Conservation (phyloP, 75 land plant genomes). For the Selaginella tamariscina region DNA sequence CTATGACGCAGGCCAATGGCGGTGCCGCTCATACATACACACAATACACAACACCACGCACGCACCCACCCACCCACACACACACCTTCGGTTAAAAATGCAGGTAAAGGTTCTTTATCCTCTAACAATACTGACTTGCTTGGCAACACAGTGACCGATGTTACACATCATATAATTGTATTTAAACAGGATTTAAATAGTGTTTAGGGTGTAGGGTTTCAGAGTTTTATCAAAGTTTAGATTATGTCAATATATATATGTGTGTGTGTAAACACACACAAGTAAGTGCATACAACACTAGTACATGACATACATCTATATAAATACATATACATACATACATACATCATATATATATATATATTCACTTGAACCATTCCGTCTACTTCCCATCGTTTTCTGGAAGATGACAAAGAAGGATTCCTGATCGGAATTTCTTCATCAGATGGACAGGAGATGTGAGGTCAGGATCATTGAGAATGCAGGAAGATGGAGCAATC, state of each 20-base stretch:
- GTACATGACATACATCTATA: no score
- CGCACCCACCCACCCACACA: no score
- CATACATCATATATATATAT: no score
- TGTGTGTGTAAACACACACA: no score
- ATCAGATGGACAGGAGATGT: neutral
- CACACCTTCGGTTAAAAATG: conserved; percentile 15
- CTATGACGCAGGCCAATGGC: neutral
- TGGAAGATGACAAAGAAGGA: neutral
- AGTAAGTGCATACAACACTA: no score
- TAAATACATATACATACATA: no score
- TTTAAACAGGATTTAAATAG: no score
- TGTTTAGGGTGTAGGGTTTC: no score
- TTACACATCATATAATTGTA: conserved; percentile 7
- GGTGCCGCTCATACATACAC: neutral
- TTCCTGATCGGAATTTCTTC: neutral
- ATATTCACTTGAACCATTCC: neutral
- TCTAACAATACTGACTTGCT: neutral
- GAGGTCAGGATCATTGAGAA: neutral
- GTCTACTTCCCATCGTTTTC: neutral
- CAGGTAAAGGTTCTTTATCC: neutral
- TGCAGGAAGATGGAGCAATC: neutral
- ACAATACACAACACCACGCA: neutral
- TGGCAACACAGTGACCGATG: conserved; percentile 17
- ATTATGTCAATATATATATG: no score
- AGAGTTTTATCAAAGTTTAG: neutral